Conservation (phyloP, 768 basidiomycete species). For the Cyclocybe aegerita region DNA sequence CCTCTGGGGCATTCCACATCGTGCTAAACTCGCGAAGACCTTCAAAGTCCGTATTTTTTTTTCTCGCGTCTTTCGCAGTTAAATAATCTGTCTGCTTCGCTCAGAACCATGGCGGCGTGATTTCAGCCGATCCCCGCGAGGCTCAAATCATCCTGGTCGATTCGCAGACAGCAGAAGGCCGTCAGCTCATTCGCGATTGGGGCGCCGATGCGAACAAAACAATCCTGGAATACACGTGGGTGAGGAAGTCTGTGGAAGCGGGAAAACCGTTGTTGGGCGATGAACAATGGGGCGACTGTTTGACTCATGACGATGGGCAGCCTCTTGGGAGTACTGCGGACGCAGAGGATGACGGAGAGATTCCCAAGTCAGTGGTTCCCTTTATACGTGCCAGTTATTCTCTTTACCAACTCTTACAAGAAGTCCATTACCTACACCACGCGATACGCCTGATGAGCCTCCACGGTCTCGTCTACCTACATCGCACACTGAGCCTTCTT, state of each 20-base stretch:
- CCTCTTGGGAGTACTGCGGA: constrained; percentile 36
- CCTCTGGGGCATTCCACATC: constrained; percentile 46
- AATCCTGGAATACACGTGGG: constrained; percentile 57
- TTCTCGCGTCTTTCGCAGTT: background rate
- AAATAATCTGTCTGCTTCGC: constrained; percentile 1
- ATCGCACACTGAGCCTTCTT: background rate
- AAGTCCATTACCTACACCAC: constrained; percentile 63
- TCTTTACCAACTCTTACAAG: constrained; percentile 33
- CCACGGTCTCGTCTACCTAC: too few species aligned
- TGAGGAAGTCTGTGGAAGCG: constrained; percentile 39
- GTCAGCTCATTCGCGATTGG: constrained; percentile 60
- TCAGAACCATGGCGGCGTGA: constrained; percentile 56
- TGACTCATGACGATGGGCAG: constrained; percentile 39
- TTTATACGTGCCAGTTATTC: constrained; percentile 12
- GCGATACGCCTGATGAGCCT: constrained; percentile 48
- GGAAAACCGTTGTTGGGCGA: constrained; percentile 42
- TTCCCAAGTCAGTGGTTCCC: constrained; percentile 42
- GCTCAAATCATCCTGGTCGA: constrained; percentile 64
- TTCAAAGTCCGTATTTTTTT: constrained; percentile 38
- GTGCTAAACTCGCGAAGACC: constrained; percentile 51
- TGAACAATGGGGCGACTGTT: constrained; percentile 54
- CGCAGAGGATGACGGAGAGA: constrained; percentile 31
- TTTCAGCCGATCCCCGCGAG: constrained; percentile 48
- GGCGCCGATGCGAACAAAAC: constrained; percentile 48
- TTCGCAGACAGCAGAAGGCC: constrained; percentile 47